Base-by-base conservation (phyloP, 2,329 filamentous ascomycete genomes). In the Coniochaeta hoffmannii region DNA sequence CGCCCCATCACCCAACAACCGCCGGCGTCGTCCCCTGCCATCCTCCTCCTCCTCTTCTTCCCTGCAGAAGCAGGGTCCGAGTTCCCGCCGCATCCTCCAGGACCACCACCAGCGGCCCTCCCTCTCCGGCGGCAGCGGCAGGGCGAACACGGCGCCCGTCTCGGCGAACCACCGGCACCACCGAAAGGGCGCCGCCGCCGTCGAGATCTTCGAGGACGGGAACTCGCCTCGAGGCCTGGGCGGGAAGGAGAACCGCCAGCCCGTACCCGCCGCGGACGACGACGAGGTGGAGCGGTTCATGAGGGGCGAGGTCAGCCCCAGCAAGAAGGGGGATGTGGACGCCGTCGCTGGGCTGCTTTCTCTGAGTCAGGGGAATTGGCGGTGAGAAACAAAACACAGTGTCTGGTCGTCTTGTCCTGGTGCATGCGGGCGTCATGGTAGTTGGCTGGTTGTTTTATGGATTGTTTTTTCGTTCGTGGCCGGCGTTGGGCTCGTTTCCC, bases 291-390 rank as follows among this genome's bases (percentile, higher is more conserved):
- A 87, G 59, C 78, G 76, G 3, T 92, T 93, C 69, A 92, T 94
- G 86, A 75, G 78, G 32, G 78, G 78, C 52, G 79, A 81, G 49
- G 77, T 83, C 59, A 83, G 82, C 66, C 85, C 83, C 9, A 86
- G 86, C 66, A 90, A 90, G 71, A 86, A 84, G 67, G 82, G 85
- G 56, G 93, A 97, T 66, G 78, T 96, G 69, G 90, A 95, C 67
- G 95, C 90, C 66, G 87, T 96, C 50, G 90, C 93, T 55, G 90
- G 90, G n/a, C 72, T 97, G 60, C 70, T 97, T 59, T 93, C 89
- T 53, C 77, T 97, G 49, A 95, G 90, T 64, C 89, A 96, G 72
- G 93, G 92, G n/a, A 90, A 90, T 66, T 97, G 92, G 91, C 81
- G 83, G 65, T 88, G 71, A 80, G 44, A 19, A 12, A 15, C 2